These are phyloP conservation scores for Camptophora hylomeconis DNA, from an alignment of 2,329 filamentous ascomycete genomes.

Conservation along the genomic window DNA sequence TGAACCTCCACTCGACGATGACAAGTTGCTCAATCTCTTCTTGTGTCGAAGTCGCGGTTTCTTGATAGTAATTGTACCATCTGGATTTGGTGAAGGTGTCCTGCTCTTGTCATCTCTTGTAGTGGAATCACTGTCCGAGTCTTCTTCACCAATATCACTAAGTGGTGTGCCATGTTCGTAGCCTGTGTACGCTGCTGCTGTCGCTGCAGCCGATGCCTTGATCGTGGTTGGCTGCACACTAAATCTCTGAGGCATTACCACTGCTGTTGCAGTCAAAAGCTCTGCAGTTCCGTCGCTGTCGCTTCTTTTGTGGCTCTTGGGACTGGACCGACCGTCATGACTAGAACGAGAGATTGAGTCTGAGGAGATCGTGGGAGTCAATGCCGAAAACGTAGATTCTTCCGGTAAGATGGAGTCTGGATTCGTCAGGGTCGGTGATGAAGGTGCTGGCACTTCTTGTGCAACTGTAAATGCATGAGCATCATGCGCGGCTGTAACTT, in stretches of 20 bases:
- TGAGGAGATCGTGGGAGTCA: constrained; percentile 43
- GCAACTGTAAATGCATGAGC: too few species aligned
- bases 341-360: constrained; percentile 37
- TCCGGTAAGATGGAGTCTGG: constrained; percentile 93
- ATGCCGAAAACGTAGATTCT: constrained; percentile 20
- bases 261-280: constrained; percentile 11
- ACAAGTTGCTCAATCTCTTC: constrained; percentile 41
- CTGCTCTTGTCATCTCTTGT: constrained; percentile 2
- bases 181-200: constrained; percentile 20
- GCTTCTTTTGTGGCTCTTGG: constrained; percentile 17
- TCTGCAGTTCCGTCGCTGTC: constrained; percentile 2
- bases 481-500: background rate
- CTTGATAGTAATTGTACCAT: constrained; percentile 1
- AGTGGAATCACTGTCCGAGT: constrained; percentile 13
- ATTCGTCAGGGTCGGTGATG: constrained; percentile 79
- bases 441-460: too few species aligned
- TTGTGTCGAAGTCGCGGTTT: constrained; percentile 1
- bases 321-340: constrained; percentile 37
- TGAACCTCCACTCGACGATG: constrained; percentile 21
- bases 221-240: constrained; percentile 1
- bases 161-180: constrained; percentile 28
- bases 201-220: constrained; percentile 4
- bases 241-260: constrained; percentile 10
- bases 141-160: constrained; percentile 34
- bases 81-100: constrained; percentile 10